phyloP scores from a whole-genome alignment of 2,329 filamentous ascomycete species.

The Trichophyton rubrum region DNA sequence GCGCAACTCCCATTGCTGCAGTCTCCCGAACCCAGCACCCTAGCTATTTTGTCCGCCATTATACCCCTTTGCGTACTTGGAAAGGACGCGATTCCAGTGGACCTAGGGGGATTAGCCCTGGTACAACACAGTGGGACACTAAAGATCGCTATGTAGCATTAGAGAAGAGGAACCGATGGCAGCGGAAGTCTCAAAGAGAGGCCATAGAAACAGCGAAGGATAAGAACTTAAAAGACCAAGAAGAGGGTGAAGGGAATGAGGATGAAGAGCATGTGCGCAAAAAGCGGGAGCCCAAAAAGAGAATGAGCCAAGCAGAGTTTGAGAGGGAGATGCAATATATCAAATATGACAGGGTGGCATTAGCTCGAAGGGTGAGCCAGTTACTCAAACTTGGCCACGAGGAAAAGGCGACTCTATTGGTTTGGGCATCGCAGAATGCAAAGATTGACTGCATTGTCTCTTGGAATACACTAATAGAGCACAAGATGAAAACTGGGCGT shows the following conservation, averaged over 20 bases:
- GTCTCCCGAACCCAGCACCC: neutral
- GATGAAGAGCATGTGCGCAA: neutral
- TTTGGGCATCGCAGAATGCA: conserved; percentile 54
- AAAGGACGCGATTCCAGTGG: neutral
- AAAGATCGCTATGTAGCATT: neutral
- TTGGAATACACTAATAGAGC: conserved; percentile 78
- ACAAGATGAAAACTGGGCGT: conserved; percentile 50
- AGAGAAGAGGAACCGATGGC: neutral
- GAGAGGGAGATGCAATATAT: conserved; percentile 50
- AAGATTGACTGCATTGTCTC: conserved; percentile 55
- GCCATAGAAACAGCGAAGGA: neutral
- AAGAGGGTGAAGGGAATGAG: neutral
- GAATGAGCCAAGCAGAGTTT: conserved; percentile 21
- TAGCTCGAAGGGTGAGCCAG: conserved; percentile 54
- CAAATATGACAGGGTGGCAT: conserved; percentile 53
- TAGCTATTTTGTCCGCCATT: neutral
- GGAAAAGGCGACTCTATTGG: conserved; percentile 55
- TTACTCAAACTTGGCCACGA: conserved; percentile 48
- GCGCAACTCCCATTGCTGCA: neutral
- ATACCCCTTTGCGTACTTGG: neutral
- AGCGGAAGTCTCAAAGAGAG: neutral
- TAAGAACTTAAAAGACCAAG: neutral
- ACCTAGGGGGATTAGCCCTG: neutral
- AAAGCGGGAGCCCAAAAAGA: conserved; percentile 9
- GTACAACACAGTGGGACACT: neutral